Conservation (phyloP, 164 flowering plant species). For the Berberis thunbergii region DNA sequence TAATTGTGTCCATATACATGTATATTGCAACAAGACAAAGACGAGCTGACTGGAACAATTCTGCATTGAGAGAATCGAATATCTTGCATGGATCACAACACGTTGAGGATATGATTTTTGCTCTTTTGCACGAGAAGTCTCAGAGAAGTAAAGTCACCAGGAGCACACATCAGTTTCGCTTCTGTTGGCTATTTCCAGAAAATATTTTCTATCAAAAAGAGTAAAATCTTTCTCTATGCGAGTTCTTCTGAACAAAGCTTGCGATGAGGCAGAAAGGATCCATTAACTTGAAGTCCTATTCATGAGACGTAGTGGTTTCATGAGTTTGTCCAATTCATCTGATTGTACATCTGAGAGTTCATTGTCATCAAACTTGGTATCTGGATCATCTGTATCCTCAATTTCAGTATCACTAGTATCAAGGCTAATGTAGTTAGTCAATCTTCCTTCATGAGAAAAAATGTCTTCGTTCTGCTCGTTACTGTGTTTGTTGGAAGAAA, state of each 20-base stretch:
- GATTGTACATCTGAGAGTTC: slow-evolving; percentile 15
- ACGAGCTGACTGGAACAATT: too few species aligned
- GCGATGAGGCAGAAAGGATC: neutral
- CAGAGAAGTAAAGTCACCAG: too few species aligned
- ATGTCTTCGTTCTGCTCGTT: slow-evolving; percentile 20
- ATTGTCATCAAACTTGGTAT: slow-evolving; percentile 9
- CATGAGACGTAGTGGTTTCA: slow-evolving; percentile 47
- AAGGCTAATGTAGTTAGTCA: slow-evolving; percentile 60
- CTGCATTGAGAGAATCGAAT: too few species aligned
- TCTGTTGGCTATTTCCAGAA: too few species aligned
- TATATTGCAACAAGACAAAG: too few species aligned
- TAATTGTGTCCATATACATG: too few species aligned
- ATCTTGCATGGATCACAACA: too few species aligned
- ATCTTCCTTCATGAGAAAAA: slow-evolving; percentile 24
- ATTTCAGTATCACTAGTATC: slow-evolving; percentile 41
- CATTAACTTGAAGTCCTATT: slow-evolving; percentile 1
- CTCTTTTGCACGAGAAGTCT: too few species aligned
- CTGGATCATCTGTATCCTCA: slow-evolving; percentile 16
- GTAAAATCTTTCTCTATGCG: neutral
- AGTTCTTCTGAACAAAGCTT: neutral
- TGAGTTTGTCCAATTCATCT: slow-evolving; percentile 38
- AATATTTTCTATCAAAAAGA: too few species aligned
- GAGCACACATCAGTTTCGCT: too few species aligned
- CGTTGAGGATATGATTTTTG: too few species aligned
- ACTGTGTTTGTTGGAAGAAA: slow-evolving; percentile 16